These are phyloP conservation scores for Entomortierella chlamydospora DNA, from an alignment of 192 early-diverging fungal genomes.

Conservation along the genomic window DNA sequence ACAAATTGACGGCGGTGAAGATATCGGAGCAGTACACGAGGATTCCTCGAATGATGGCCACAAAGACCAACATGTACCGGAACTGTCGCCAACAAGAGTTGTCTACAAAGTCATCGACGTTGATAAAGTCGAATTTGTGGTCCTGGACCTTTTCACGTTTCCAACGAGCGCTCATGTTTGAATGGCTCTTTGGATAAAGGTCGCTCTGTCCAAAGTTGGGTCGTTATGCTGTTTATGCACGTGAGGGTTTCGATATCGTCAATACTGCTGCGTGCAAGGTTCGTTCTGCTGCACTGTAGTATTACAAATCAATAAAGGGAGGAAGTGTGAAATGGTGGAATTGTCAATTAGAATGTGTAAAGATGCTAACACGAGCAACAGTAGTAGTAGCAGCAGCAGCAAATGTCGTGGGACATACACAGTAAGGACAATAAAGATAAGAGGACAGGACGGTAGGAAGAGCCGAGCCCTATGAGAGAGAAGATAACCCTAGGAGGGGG, in stretches of 20 bases:
- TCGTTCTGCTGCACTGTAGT: neutral
- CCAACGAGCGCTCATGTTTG: slow-evolving; percentile 71
- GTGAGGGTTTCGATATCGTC: too few species aligned
- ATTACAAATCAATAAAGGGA: neutral
- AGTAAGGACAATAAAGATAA: too few species aligned
- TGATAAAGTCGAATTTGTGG: slow-evolving; percentile 91
- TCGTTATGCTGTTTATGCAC: too few species aligned
- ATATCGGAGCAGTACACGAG: slow-evolving; percentile 87
- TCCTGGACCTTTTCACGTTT: slow-evolving; percentile 82
- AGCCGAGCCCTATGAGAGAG: too few species aligned
- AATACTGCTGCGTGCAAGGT: neutral
- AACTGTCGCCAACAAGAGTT: slow-evolving; percentile 56
- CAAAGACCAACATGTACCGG: slow-evolving; percentile 68
- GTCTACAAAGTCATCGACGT: slow-evolving; percentile 79
- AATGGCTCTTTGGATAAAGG: neutral
- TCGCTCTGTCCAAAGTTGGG: neutral
- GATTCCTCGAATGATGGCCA: slow-evolving; percentile 75
- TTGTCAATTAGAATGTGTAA: too few species aligned
- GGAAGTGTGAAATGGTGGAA: neutral
- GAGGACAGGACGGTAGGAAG: neutral
- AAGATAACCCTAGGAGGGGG: neutral
- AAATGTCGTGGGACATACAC: too few species aligned
- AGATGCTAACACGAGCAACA: neutral
- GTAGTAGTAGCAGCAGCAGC: neutral
- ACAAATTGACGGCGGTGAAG: slow-evolving; percentile 75